Base-by-base conservation (phyloP, 768 basidiomycete species). In the Xanthoconium stramineum region DNA sequence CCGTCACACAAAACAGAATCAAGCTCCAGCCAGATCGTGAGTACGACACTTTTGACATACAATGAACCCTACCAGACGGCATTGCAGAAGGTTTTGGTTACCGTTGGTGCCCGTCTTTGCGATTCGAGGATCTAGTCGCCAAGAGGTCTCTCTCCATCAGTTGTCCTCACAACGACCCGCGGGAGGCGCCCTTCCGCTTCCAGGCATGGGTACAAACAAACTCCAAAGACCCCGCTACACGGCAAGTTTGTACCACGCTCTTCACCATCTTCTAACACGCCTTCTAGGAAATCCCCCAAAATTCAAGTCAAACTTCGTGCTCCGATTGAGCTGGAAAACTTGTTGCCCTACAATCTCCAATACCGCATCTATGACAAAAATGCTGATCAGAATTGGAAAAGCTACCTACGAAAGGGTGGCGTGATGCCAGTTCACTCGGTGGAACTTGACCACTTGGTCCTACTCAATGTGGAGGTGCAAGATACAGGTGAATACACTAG, bases 301-400 rank as follows among this genome's bases (percentile, higher is more conserved):
- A 83, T 98, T 55, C 85, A 83, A 45, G 77, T 99, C 48, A 88
- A 84, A 57, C 83, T 99, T 44, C 86, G 93, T 36, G 94, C 97
- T 14, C 97, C 97, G 0, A 79, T 99, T 29, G 96, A 99, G 66
- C 75, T 99, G 11, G 96, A 99, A 73, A 99, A 99, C 68, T 75
- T 98, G 19, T 75, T 98, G 24, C 97, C 97, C 1, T 97, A 88
- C 73, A 94, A 98, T 64, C 72, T 98, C 49, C 88, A 94, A 64
- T 99, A 97, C 74, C 83, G 94, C n/a, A 89, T 98, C 35, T 98
- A 94, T 61, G 95, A 99, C 78, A 97, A 94, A 75, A 84, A 97
- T 59, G 87, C 89, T 0, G 86, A 94, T 64, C 91, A 94, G 65
- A 95, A 96, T 65, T 98, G 94, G 87, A 85, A 84, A 60, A 95